Evolutionary conservation across 2,329 filamentous ascomycete species (phyloP), one percentile per base, ranked within the genome.

Genomic region (Pseudonectria foliicola): DNA sequence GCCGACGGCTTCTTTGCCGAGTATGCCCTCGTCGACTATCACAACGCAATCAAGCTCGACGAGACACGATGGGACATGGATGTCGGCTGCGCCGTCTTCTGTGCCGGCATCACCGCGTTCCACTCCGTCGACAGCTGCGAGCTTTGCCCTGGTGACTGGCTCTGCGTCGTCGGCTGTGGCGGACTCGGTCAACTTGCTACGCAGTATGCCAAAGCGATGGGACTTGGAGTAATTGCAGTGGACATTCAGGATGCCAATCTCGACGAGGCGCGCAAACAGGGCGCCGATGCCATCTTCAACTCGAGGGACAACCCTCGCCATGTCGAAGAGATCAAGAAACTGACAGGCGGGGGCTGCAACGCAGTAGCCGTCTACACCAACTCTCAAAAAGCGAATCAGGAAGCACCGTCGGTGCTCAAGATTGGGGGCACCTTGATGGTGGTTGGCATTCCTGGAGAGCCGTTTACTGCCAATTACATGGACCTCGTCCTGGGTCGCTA

Each of bases 71-170:
- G 41, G 42, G 38, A 40, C 16, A 33, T 42, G n/a, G 37, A 44
- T 16, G 24, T 36, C 12, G 52, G 57, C 4, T 57, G 66, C 24
- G 63, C 67, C 12, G 44, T 73, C 5, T 69, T 73, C 45, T 72
- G 70, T 42, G 69, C 70, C 1, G 69, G 69, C 2, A 63, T 71
- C 32, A 72, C 69, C 1, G 59, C 60, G 3, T 65, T 61, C 44
- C 59, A 63, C 39, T 56, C 59, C 10, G 53, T 65, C 16, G 57
- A 62, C 34, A 55, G 58, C 37, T 61, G 55, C 31, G 53, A 53
- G 11, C 51, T 61, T 13, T 57, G 51, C 13, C 46, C 54, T 0
- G 60, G 60, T 6, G 50, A 63, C 40, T 63, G 57, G 53, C 53
- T 70, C 21, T 67, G 46, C n/a, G 57, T 68, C 16, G 54, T 68